Evolutionary conservation across 345 rosid species (phyloP).

Genomic region (Brassica juncea): DNA sequence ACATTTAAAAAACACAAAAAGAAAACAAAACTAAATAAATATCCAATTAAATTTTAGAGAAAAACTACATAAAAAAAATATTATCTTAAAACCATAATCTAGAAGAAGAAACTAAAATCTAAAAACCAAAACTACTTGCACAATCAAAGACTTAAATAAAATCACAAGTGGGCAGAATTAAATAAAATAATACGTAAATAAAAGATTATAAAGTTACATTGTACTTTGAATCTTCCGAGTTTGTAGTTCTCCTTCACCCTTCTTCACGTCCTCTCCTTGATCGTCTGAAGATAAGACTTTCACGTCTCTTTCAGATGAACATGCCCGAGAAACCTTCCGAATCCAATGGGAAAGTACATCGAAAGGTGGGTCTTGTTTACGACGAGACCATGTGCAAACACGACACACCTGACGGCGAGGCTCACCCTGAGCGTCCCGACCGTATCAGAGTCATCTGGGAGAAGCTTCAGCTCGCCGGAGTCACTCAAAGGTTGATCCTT

Average conservation of each 20-base stretch:
- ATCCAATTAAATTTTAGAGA: neutral
- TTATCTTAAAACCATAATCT: neutral
- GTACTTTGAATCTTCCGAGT: conserved; percentile 1
- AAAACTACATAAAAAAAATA: neutral
- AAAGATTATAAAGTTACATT: neutral
- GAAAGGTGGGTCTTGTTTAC: conserved; percentile 70
- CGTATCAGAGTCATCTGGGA: conserved; percentile 79
- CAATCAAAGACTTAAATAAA: neutral
- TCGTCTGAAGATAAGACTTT: conserved; percentile 10
- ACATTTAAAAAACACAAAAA: neutral
- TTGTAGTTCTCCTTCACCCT: neutral
- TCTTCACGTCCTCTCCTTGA: neutral
- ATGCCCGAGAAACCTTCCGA: conserved; percentile 9
- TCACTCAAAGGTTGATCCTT: conserved; percentile 56
- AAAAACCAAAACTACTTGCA: neutral
- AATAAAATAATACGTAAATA: neutral
- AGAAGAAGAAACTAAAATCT: neutral
- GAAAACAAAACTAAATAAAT: neutral
- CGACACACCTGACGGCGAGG: conserved; percentile 59
- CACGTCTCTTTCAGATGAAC: neutral
- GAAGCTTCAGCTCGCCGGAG: conserved; percentile 58
- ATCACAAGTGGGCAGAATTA: neutral
- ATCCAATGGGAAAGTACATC: conserved; percentile 9
- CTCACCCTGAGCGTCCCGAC: conserved; percentile 76
- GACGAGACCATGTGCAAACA: conserved; percentile 91